phyloP scores from a whole-genome alignment of 2,329 filamentous ascomycete species.

The Diaporthe sp. region DNA sequence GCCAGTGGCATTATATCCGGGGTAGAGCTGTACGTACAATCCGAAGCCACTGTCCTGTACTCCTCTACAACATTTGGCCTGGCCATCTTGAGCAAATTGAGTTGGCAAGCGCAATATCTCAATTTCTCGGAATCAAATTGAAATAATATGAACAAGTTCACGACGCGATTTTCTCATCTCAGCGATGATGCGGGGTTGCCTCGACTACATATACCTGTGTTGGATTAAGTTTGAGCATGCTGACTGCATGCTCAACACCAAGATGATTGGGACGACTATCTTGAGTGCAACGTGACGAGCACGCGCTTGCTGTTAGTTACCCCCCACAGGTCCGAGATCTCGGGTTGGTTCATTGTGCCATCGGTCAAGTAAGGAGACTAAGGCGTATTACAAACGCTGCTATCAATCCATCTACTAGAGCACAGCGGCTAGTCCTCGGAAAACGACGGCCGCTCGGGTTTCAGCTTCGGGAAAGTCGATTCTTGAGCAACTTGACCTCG shows the following conservation, averaged over 20 bases:
- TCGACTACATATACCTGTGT: not conserved
- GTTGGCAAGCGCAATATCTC: not conserved
- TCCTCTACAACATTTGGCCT: not conserved
- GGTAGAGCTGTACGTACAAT: not conserved
- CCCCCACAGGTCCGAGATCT: no score
- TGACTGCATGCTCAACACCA: slow-evolving; percentile 5
- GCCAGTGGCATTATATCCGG: no score
- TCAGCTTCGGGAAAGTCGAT: not conserved
- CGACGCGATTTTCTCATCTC: not conserved
- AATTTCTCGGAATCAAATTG: not conserved
- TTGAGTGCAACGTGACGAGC: not conserved
- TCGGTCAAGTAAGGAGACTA: not conserved
- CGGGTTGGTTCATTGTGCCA: not conserved
- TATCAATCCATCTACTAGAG: no score
- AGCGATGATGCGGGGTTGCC: not conserved
- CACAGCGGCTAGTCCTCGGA: not conserved
- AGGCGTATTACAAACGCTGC: not conserved
- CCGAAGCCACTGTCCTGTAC: not conserved
- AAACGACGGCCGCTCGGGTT: not conserved
- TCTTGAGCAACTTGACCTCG: not conserved
- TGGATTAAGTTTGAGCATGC: not conserved
- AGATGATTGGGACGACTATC: not conserved
- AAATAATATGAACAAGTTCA: not conserved
- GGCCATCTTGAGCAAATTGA: not conserved
- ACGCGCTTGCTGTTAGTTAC: not conserved